phyloP scores from a whole-genome alignment of 1,284 basidiomycete species.

The Irpex sp. region DNA sequence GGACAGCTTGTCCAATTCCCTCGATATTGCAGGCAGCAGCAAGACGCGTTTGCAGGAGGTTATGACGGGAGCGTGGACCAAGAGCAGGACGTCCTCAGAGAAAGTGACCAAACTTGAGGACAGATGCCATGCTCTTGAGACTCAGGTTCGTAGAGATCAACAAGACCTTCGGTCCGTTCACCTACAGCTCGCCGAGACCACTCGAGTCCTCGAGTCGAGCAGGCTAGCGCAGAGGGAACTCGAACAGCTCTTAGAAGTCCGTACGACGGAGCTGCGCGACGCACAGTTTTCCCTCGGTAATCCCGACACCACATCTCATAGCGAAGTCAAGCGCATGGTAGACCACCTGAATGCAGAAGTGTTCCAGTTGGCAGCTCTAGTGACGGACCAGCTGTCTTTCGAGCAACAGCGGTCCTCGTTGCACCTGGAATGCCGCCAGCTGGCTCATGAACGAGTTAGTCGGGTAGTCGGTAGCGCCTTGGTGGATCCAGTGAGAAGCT shows the following conservation, averaged over 20 bases:
- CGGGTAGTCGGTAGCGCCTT: constrained; percentile 25
- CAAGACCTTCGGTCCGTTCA: not conserved
- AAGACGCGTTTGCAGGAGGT: constrained; percentile 46
- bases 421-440: not conserved
- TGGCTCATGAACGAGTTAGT: not conserved
- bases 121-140: not conserved
- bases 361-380: constrained; percentile 17
- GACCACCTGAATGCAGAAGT: constrained; percentile 19
- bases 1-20: constrained; percentile 31
- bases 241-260: constrained; percentile 13
- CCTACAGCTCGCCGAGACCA: not conserved
- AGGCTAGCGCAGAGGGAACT: not conserved
- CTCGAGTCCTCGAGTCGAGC: not conserved
- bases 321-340: constrained; percentile 19
- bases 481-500: constrained; percentile 28
- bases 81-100: not conserved
- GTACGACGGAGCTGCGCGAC: constrained; percentile 19
- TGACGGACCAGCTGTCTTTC: constrained; percentile 16
- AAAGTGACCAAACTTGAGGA: not conserved
- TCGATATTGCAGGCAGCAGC: constrained; percentile 45
- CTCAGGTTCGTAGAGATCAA: not conserved
- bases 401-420: not conserved
- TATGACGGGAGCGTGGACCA: constrained; percentile 49
- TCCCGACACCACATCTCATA: constrained; percentile 20
- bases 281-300: constrained; percentile 20